Percentiles rank a stretch among this genome's conserved stretches.
phyloP scores from a whole-genome alignment of 2,329 filamentous ascomycete species.

The Diplodia scrobiculata region DNA sequence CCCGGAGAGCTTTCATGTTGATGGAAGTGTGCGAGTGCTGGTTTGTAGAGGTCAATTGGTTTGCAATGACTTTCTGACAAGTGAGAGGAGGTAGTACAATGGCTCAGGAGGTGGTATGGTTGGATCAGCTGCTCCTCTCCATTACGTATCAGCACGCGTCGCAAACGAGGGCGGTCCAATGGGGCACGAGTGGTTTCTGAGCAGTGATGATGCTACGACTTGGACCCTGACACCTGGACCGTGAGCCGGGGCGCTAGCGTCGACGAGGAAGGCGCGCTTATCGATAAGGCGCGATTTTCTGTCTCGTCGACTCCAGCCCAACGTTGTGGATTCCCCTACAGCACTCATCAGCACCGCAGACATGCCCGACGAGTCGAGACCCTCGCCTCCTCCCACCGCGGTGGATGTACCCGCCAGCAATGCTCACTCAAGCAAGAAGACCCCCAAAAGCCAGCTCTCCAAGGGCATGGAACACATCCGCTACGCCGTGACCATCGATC shows the following conservation, averaged over 20 bases:
- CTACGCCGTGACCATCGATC: conserved; percentile 51
- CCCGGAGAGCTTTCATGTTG: conserved; percentile 42
- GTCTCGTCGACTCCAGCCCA: not conserved
- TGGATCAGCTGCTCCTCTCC: conserved; percentile 14
- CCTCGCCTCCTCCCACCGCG: not conserved
- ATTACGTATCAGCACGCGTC: conserved; percentile 19
- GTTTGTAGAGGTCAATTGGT: conserved; percentile 3
- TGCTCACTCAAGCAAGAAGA: conserved; percentile 14
- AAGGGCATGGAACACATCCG: conserved; percentile 58
- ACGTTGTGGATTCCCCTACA: not conserved
- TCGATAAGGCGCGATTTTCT: conserved; percentile 21
- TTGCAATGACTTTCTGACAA: not conserved
- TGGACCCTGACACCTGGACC: not conserved
- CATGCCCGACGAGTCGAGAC: not conserved
- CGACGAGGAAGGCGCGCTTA: not conserved
- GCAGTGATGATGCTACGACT: conserved; percentile 21
- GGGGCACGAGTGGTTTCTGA: not conserved
- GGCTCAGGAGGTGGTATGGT: not conserved
- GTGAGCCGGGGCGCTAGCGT: not conserved
- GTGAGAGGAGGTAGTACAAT: conserved; percentile 2
- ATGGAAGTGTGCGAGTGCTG: not conserved
- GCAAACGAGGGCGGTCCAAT: conserved; percentile 17
- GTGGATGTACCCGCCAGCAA: not conserved
- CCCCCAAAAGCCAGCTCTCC: conserved; percentile 50
- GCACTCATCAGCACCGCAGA: not conserved